These are phyloP conservation scores for Ceratopteris richardii DNA, from an alignment of 75 land plant species.

Conservation along the genomic window DNA sequence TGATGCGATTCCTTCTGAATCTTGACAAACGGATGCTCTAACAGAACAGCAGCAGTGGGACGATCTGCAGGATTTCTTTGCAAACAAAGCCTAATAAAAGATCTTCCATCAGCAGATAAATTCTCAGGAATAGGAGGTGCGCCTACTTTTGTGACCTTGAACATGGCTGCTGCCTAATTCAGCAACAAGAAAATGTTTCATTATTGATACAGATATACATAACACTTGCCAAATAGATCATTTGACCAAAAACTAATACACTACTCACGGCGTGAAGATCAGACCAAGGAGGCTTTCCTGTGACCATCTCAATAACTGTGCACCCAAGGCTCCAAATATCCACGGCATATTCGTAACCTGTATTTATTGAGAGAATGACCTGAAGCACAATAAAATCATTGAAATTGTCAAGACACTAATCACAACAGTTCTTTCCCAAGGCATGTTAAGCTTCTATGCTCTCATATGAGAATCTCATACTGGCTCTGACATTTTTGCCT, in stretches of 20 bases:
- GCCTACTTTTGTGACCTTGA: constrained; percentile 44
- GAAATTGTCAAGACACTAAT: too few relatives aligned
- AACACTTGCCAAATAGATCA: too few relatives aligned
- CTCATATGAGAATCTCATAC: too few relatives aligned
- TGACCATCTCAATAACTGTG: constrained; percentile 96
- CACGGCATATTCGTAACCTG: constrained; percentile 75
- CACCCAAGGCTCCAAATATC: constrained; percentile 99
- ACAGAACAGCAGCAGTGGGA: constrained; percentile 46
- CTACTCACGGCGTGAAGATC: constrained; percentile 79
- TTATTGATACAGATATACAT: too few relatives aligned
- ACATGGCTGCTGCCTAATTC: constrained; percentile 72
- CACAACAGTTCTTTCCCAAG: too few relatives aligned
- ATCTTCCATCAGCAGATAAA: constrained; percentile 54
- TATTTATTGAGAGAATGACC: constrained; percentile 33
- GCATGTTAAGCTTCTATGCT: too few relatives aligned
- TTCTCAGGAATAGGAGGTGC: constrained; percentile 57
- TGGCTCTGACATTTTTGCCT: too few relatives aligned
- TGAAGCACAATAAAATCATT: too few relatives aligned
- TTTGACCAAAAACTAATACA: neutral
- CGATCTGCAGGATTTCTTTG: constrained; percentile 61
- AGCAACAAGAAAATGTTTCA: neutral
- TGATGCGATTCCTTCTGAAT: neutral
- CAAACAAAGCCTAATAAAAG: constrained; percentile 54
- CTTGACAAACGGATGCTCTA: constrained; percentile 62
- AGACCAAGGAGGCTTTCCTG: constrained; percentile 97